Evolutionary conservation across 768 basidiomycete genomes (phyloP).

Genomic region (Mycena kentingensis): DNA sequence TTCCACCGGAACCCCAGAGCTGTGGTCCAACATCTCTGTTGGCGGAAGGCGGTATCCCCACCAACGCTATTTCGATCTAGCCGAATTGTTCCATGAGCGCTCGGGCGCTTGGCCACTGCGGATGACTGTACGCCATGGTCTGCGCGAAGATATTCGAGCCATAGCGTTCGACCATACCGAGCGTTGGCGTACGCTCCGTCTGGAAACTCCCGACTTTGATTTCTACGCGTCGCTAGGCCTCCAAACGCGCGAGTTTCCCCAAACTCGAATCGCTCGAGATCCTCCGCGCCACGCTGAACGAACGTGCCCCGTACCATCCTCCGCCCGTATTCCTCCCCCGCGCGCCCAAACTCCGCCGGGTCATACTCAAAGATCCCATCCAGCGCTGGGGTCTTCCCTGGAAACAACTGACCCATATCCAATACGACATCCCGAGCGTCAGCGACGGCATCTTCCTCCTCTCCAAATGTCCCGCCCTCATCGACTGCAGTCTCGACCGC

Average conservation of each 20-base stretch:
- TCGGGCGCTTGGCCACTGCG: conserved; percentile 1
- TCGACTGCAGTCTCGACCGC: conserved; percentile 9
- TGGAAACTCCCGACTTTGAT: background rate
- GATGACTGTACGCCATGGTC: conserved; percentile 2
- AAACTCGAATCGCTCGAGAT: conserved; percentile 16
- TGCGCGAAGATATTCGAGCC: background rate
- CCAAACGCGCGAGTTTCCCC: background rate
- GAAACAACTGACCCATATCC: conserved; percentile 13
- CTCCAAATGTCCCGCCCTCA: conserved; percentile 7
- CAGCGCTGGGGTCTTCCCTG: conserved; percentile 13
- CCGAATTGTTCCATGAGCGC: conserved; percentile 18
- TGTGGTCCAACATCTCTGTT: conserved; percentile 18
- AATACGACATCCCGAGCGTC: conserved; percentile 1
- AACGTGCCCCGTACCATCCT: background rate
- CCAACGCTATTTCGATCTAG: conserved; percentile 4
- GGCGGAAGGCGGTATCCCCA: conserved; percentile 13
- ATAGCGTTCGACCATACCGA: background rate
- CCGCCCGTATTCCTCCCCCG: background rate
- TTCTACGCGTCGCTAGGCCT: conserved; percentile 10
- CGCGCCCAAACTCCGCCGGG: conserved; percentile 6
- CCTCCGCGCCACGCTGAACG: background rate
- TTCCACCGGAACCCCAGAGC: conserved; percentile 1
- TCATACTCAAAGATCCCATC: conserved; percentile 6
- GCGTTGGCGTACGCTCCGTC: conserved; percentile 10
- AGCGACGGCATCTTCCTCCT: conserved; percentile 2